Evolutionary conservation across 208 protist species (phyloP).

Genomic region (Naegleria lovaniensis): DNA sequence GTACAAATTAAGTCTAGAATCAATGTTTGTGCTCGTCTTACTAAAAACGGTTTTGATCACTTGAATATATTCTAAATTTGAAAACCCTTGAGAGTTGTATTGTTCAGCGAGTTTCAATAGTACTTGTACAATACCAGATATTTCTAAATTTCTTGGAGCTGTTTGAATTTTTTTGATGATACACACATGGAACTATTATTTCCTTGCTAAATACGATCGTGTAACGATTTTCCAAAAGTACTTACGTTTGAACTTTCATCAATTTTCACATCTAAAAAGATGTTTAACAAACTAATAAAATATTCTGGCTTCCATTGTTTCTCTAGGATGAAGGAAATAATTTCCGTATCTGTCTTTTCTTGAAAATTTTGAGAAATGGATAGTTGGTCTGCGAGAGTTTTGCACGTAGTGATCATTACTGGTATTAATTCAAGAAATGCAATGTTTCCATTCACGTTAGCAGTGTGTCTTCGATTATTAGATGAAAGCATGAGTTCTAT

Average conservation of each 20-base stretch:
- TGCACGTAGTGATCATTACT: not conserved
- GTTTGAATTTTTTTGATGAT: not conserved
- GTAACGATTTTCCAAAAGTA: not conserved
- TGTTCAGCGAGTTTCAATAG: not conserved
- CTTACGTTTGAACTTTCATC: not conserved
- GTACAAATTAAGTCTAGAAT: not conserved
- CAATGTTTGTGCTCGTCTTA: not conserved
- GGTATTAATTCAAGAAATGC: not conserved
- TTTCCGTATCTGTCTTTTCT: not conserved
- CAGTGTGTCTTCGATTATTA: not conserved
- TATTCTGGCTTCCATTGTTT: not conserved
- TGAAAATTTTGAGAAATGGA: not conserved
- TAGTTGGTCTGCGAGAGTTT: not conserved
- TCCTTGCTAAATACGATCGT: too few relatives aligned
- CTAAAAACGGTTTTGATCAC: not conserved
- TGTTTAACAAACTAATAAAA: not conserved
- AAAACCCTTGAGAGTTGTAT: not conserved
- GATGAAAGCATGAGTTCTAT: not conserved
- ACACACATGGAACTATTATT: not conserved
- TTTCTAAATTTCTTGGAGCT: not conserved
- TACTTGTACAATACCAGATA: not conserved
- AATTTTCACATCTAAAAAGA: not conserved
- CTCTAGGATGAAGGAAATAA: not conserved
- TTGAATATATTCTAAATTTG: slow-evolving; percentile 9
- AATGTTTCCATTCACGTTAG: not conserved